Conservation (phyloP, 1,284 basidiomycete species). For the Heterobasidion annosum region DNA sequence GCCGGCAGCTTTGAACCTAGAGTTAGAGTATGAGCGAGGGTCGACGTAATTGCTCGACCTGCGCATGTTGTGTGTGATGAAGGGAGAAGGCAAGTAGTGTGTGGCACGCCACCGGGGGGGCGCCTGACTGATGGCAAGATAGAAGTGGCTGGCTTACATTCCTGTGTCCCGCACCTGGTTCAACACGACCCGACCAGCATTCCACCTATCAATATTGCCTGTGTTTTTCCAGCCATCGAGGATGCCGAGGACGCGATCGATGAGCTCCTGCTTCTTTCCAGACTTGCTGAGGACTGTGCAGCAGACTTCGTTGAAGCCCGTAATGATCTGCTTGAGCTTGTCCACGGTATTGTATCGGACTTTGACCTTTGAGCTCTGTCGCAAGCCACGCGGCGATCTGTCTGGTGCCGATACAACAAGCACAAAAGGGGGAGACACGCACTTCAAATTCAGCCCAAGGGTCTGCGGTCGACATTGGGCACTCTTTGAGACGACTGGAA, state of each 20-base stretch:
- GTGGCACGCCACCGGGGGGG: neutral
- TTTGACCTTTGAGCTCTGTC: constrained; percentile 35
- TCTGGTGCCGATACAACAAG: neutral
- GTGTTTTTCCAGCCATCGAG: constrained; percentile 51
- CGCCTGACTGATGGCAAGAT: constrained; percentile 1
- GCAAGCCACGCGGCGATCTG: constrained; percentile 1
- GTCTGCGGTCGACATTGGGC: constrained; percentile 35
- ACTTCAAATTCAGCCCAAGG: constrained; percentile 59
- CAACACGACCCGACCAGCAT: constrained; percentile 53
- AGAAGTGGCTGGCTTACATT: constrained; percentile 37
- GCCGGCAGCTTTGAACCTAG: too few species aligned
- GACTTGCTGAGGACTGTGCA: constrained; percentile 56
- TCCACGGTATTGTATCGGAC: constrained; percentile 62
- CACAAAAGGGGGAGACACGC: constrained; percentile 15
- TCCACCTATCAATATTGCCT: constrained; percentile 53
- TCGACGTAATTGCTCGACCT: neutral
- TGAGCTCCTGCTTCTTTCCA: constrained; percentile 81
- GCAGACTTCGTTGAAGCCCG: constrained; percentile 68
- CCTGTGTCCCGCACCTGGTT: constrained; percentile 51
- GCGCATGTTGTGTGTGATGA: neutral
- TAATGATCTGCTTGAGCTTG: constrained; percentile 67
- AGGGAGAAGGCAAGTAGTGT: neutral
- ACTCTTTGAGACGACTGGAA: constrained; percentile 2
- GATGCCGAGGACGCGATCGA: constrained; percentile 52
- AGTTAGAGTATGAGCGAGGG: too few species aligned